Base-by-base conservation (phyloP, 1,284 basidiomycete species). In the Ceratobasidium sp. region DNA sequence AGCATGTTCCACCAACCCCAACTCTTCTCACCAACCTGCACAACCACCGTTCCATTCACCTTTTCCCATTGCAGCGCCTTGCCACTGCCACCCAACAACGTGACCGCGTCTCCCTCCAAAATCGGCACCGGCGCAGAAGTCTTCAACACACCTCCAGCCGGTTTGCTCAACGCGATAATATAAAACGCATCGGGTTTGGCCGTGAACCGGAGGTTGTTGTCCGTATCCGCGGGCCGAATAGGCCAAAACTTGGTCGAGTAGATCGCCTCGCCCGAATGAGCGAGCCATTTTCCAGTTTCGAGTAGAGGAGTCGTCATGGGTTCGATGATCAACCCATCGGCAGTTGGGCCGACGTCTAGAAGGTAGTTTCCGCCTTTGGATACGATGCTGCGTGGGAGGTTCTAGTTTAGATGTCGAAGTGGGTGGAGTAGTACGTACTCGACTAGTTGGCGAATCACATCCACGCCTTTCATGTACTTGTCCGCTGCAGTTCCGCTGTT, bases 281-380 rank as follows among this genome's bases (percentile, higher is more conserved):
- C 76, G 57, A 87, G 77, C 85, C 85, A 87, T 50, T 71, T 72
- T 0, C 85, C 86, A 7, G 82, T 80, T 22, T 80, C 83, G 10
- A 82, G 77, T 17, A 87, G 77, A 40, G 82, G 82, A 7, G 81
- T 73, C 42, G 75, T 75, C 80, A 84, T 82, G 0, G 82, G 79
- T 3, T 76, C 76, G 42, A 84, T 81, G 29, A 86, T 83, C 34
- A 80, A 78, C 0, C 86, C 85, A 68, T 85, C 83, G 0, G 82
- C 84, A 0, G 79, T 83, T 0, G 85, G 86, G 0, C 85, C 85
- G 15, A 86, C 74, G 58, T 87, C 83, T 2, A 86, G 75, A 42
- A 86, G 77, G 83, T 80, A 85, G 74, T 86, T 85, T 6, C 84
- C 84, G 68, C 84, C 83, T 77, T 85, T 85, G 40, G 83, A 83